Percentiles rank a stretch among this genome's conserved stretches.
Evolutionary conservation across 2,329 filamentous ascomycete species (phyloP).

Genomic region (Talaromyces sp.): DNA sequence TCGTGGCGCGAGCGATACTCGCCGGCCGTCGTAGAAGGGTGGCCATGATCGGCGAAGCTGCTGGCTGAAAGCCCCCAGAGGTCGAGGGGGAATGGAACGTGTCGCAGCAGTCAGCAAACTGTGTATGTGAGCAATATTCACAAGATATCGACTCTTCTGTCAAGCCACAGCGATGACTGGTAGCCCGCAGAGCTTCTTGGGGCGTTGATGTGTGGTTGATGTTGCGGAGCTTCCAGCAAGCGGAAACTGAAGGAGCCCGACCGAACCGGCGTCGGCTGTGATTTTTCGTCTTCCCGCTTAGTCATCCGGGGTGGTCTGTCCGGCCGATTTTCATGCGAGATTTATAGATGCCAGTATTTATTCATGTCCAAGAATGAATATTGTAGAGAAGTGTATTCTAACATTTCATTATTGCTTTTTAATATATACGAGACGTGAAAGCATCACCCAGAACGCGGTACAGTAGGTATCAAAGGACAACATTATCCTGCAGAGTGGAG

Average conservation of each 20-base stretch:
- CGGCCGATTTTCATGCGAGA: background rate
- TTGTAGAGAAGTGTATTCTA: background rate
- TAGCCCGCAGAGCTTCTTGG: background rate
- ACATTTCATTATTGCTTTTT: background rate
- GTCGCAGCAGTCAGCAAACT: background rate
- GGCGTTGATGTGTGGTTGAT: conserved; percentile 2
- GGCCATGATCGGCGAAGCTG: conserved; percentile 50
- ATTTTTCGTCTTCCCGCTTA: conserved; percentile 30
- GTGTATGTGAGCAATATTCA: background rate
- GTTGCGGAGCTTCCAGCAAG: background rate
- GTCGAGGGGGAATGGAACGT: background rate
- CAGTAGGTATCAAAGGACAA: background rate
- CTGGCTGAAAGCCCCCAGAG: background rate
- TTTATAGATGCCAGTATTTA: background rate
- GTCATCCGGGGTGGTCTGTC: conserved; percentile 19
- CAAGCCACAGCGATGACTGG: background rate
- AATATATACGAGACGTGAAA: background rate
- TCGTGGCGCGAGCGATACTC: conserved; percentile 58
- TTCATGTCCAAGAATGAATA: background rate
- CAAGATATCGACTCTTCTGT: background rate
- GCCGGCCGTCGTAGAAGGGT: conserved; percentile 58
- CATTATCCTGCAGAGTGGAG: background rate
- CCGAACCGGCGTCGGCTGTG: conserved; percentile 10
- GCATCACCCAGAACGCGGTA: background rate
- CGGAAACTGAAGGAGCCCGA: background rate